These are phyloP conservation scores for Suhomyces ambrosiae DNA, from an alignment of 1,139 yeast species.

Conservation along the genomic window DNA sequence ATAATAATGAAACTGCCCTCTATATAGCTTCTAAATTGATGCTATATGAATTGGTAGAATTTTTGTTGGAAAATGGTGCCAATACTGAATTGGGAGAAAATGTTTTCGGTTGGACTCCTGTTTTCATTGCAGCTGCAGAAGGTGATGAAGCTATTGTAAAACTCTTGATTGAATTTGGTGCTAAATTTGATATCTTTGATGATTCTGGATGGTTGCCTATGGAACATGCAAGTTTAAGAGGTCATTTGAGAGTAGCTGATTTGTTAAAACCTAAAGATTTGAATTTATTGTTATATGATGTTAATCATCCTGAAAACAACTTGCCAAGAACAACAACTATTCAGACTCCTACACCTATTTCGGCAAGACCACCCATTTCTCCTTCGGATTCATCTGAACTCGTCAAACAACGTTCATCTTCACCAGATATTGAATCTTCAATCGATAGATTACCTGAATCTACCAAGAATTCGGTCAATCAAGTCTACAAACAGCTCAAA, in stretches of 20 bases:
- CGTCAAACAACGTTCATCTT: conserved; percentile 1
- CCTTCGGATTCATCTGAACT: conserved; percentile 7
- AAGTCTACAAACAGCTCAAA: conserved; percentile 46
- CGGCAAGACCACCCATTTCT: conserved; percentile 8
- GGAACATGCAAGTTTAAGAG: conserved; percentile 93
- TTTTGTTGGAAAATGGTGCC: conserved; percentile 61
- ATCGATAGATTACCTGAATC: conserved; percentile 48
- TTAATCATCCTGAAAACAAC: conserved; percentile 43
- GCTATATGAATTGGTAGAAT: conserved; percentile 54
- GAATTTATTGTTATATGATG: conserved; percentile 40
- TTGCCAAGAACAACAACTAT: conserved; percentile 23
- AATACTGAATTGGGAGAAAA: conserved; percentile 74
- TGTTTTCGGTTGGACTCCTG: conserved; percentile 93
- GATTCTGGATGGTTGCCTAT: conserved; percentile 95
- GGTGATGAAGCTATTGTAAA: conserved; percentile 65
- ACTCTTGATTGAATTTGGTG: conserved; percentile 54
- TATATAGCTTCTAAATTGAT: conserved; percentile 77
- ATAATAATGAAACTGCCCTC: conserved; percentile 74
- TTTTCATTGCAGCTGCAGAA: conserved; percentile 88
- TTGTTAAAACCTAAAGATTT: conserved; percentile 51
- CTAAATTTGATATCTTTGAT: conserved; percentile 62
- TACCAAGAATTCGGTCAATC: conserved; percentile 36
- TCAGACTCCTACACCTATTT: conserved; percentile 5
- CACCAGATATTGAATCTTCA: conserved; percentile 19
- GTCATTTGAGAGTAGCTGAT: conserved; percentile 74